Evolutionary conservation across 2,329 filamentous ascomycete genomes (phyloP).

Genomic region (Cryphonectria radicalis): DNA sequence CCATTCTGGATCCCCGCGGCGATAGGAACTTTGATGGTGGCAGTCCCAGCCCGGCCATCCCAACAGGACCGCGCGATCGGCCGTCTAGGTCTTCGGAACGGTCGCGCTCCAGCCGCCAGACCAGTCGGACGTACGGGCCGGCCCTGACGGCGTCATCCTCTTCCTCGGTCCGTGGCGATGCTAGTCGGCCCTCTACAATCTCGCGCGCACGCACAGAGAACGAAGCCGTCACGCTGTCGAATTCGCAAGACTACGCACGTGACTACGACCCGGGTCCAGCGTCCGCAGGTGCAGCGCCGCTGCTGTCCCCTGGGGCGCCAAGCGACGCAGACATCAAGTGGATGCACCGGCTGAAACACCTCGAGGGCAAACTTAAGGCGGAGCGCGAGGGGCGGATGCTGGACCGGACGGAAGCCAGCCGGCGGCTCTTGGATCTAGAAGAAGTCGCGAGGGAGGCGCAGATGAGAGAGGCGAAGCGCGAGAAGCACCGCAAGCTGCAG

Average conservation of each 20-base stretch:
- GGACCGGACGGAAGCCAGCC: constrained; percentile 81
- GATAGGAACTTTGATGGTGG: constrained; percentile 39
- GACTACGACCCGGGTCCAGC: constrained; percentile 26
- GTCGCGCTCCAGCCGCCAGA: constrained; percentile 20
- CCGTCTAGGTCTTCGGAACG: constrained; percentile 29
- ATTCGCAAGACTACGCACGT: constrained; percentile 25
- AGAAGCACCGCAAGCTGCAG: constrained; percentile 27
- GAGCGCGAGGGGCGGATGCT: constrained; percentile 85
- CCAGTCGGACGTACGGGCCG: constrained; percentile 31
- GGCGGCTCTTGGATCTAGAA: constrained; percentile 77
- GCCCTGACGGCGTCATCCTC: constrained; percentile 28
- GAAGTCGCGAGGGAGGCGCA: constrained; percentile 55
- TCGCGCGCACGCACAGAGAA: constrained; percentile 38
- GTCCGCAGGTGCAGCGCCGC: constrained; percentile 33
- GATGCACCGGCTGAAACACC: constrained; percentile 82
- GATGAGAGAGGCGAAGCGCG: constrained; percentile 34
- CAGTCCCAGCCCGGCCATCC: constrained; percentile 58
- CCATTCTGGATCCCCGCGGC: constrained; percentile 43
- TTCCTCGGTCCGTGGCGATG: constrained; percentile 28
- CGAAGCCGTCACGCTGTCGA: constrained; percentile 9
- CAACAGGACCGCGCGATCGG: constrained; percentile 53
- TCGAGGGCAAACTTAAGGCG: constrained; percentile 86
- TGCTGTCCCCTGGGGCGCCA: constrained; percentile 39
- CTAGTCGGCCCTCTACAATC: constrained; percentile 38
- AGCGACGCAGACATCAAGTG: constrained; percentile 69